Conservation (phyloP, 2,329 filamentous ascomycete genomes). For the Pseudopyricularia cyperi region DNA sequence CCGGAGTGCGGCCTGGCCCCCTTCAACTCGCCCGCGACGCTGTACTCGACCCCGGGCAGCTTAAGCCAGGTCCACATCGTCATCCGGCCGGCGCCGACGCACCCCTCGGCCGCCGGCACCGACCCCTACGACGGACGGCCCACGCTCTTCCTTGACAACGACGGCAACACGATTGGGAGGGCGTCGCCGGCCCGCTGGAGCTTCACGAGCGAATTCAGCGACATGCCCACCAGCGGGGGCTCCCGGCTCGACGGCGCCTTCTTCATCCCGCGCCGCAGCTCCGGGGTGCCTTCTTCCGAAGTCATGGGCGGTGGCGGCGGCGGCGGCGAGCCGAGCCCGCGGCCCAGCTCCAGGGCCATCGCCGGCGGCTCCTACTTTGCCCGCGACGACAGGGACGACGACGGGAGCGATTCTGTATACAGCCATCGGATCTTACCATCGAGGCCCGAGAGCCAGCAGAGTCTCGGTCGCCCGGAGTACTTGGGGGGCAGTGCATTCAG, state of each 20-base stretch:
- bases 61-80: constrained; percentile 17
- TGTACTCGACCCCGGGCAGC: constrained; percentile 6
- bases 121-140: constrained; percentile 9
- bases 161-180: constrained; percentile 1
- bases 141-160: constrained; percentile 7
- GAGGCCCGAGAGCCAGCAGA: background rate
- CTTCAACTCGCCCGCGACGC: constrained; percentile 3
- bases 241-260: background rate
- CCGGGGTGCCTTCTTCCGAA: constrained; percentile 7
- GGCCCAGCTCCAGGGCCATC: background rate
- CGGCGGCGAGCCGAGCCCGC: background rate
- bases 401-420: background rate
- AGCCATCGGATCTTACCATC: background rate
- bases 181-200: constrained; percentile 12
- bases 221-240: constrained; percentile 10
- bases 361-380: background rate
- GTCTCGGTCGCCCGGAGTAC: background rate
- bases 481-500: background rate
- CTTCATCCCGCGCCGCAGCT: background rate
- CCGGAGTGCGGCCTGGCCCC: constrained; percentile 3
- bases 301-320: constrained; percentile 3
- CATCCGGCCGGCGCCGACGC: constrained; percentile 13
- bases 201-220: constrained; percentile 16
- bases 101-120: background rate
- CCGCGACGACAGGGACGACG: background rate